Base-by-base conservation (phyloP, 768 basidiomycete genomes). In the Chalciporus chontae region DNA sequence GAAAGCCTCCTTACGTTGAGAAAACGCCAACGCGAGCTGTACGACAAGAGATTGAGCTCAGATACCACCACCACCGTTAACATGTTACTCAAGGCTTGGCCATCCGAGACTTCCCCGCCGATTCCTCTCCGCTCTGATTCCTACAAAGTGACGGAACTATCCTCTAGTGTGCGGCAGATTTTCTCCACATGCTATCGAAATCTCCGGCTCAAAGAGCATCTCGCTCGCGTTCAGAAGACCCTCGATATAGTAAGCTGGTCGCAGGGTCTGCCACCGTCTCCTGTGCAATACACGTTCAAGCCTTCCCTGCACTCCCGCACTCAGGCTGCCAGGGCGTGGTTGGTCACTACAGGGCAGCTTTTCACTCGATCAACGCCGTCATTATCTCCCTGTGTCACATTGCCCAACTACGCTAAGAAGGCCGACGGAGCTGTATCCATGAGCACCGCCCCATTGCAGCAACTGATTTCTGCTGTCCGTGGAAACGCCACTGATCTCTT, bases 121-220 rank as follows among this genome's bases (percentile, higher is more conserved):
- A 6, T 26, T 26, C 7, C 2, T 8, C 26, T 26, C 8, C 1
- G 8, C 26, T 41, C 42, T 5, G 4, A 40, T 5, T 11, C 37
- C 23, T 31, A 43, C 27, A 38, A 14, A n/a, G 15, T 40, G 21
- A 31, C 10, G 13, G 10, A 11, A 1, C 13, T 13, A 26, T 8
- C 23, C 3, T 17, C 42, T 18, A 29, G 49, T 3, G 23, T 52
- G 18, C 18, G 9, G 2, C 13, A 3, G 4, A 6, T 48, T 29
- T 62, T 62, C 24, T 19, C 40, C 1, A 56, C 51, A 24, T 54
- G 60, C 26, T 57, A 52, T 46, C 45, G 14, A 8, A 61, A 61
- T 36, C 23, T 27, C 8, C 13, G 43, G 38, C 40, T 57, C 32
- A 45, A 46, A 36, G 27, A 36, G 21, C 53, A 57, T 29, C 38